phyloP scores from a whole-genome alignment of 148 eudicot species.

The Oxyria digyna region DNA sequence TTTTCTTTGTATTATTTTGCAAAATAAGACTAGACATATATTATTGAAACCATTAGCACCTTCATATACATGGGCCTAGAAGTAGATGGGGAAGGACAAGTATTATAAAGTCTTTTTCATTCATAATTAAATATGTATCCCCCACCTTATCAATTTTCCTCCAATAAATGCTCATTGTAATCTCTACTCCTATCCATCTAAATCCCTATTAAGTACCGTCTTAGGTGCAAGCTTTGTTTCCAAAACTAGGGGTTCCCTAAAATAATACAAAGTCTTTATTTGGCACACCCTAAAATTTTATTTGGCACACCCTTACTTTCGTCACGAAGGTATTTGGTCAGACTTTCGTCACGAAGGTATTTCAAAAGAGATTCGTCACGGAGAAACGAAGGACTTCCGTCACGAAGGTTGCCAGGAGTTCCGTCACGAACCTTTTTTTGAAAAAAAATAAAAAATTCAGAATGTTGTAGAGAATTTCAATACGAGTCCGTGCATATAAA shows the following conservation, averaged over 20 bases:
- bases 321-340: too few relatives aligned
- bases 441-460: too few relatives aligned
- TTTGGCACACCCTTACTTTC: too few relatives aligned
- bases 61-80: background rate
- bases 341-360: too few relatives aligned
- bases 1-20: background rate
- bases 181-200: conserved; percentile 3
- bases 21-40: background rate
- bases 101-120: background rate
- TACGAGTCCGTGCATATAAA: too few relatives aligned
- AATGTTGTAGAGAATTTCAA: too few relatives aligned
- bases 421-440: too few relatives aligned
- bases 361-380: too few relatives aligned
- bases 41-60: background rate
- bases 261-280: background rate
- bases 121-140: background rate
- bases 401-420: too few relatives aligned
- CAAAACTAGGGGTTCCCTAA: background rate
- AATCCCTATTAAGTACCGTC: background rate
- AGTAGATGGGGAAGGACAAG: background rate
- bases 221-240: background rate
- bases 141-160: conserved; percentile 1
- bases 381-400: too few relatives aligned
- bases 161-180: background rate
- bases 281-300: too few relatives aligned